Conservation (phyloP, 2,329 filamentous ascomycete species). For the Colletotrichum tropicicola region DNA sequence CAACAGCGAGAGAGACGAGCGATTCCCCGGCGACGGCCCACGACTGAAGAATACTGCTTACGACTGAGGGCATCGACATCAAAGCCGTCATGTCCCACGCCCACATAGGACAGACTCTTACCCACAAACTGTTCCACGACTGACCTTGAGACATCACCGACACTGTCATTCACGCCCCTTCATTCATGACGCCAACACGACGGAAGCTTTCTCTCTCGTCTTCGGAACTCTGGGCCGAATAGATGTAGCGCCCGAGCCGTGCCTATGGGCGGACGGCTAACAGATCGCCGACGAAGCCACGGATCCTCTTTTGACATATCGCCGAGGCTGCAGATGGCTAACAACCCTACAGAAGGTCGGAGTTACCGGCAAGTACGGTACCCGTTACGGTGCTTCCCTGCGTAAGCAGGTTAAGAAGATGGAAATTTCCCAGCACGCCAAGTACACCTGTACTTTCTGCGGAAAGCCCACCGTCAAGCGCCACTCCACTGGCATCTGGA, state of each 20-base stretch:
- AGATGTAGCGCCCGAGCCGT: too few species aligned
- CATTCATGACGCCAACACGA: not conserved
- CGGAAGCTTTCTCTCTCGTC: not conserved
- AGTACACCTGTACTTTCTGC: constrained; percentile 98
- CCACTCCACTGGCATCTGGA: constrained; percentile 93
- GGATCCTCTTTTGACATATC: not conserved
- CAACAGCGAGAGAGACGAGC: constrained; percentile 22
- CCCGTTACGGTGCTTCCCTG: constrained; percentile 98
- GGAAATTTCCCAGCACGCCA: constrained; percentile 98
- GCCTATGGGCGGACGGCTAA: not conserved
- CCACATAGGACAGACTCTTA: not conserved
- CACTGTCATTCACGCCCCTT: not conserved
- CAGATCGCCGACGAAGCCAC: constrained; percentile 2
- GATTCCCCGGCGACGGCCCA: not conserved
- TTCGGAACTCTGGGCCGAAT: not conserved
- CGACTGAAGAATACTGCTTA: not conserved
- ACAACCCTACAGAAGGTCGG: constrained; percentile 79
- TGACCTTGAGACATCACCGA: not conserved
- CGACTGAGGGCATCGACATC: not conserved
- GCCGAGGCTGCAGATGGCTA: constrained; percentile 14
- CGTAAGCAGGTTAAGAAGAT: constrained; percentile 98
- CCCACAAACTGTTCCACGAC: not conserved
- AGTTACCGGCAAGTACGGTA: constrained; percentile 97
- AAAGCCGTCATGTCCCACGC: not conserved
- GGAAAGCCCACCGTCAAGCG: constrained; percentile 95